Conservation (phyloP, 2,329 filamentous ascomycete genomes). For the Clonostachys chloroleuca region DNA sequence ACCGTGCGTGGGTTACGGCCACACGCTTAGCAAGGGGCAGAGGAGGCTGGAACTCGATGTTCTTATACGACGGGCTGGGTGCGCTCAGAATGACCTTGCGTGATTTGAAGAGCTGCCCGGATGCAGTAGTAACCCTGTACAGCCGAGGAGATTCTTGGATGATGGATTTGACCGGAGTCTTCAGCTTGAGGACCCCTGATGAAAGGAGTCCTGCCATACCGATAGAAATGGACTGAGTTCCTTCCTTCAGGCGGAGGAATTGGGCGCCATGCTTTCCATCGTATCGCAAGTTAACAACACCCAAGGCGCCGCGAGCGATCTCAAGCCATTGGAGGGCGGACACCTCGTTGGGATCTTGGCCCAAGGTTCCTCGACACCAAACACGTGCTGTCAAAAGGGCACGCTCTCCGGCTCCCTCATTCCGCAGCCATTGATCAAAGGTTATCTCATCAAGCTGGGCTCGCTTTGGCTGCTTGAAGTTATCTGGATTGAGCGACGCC, state of each 20-base stretch:
- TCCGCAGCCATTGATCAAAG: too few relatives aligned
- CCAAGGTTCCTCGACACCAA: too few relatives aligned
- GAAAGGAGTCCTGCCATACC: constrained; percentile 18
- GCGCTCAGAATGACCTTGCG: constrained; percentile 40
- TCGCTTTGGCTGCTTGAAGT: too few relatives aligned
- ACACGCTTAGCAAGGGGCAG: constrained; percentile 27
- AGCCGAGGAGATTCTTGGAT: not conserved
- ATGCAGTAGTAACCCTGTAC: constrained; percentile 10
- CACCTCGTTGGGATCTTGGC: too few relatives aligned
- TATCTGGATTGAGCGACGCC: too few relatives aligned
- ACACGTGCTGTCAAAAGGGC: too few relatives aligned
- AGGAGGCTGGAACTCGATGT: constrained; percentile 39
- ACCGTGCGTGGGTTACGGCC: constrained; percentile 23
- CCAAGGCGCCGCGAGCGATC: too few relatives aligned
- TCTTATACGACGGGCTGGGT: constrained; percentile 38
- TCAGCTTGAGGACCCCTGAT: constrained; percentile 6
- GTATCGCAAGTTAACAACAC: too few relatives aligned
- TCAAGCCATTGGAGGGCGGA: too few relatives aligned
- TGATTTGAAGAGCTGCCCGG: constrained; percentile 17
- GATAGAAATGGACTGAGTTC: constrained; percentile 15
- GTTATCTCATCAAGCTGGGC: too few relatives aligned
- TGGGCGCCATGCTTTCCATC: too few relatives aligned
- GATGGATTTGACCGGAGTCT: constrained; percentile 13
- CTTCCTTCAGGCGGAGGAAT: constrained; percentile 1
- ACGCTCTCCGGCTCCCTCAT: too few relatives aligned